Evolutionary conservation across 2,329 filamentous ascomycete genomes (phyloP).

Genomic region (Colletotrichum sp.): DNA sequence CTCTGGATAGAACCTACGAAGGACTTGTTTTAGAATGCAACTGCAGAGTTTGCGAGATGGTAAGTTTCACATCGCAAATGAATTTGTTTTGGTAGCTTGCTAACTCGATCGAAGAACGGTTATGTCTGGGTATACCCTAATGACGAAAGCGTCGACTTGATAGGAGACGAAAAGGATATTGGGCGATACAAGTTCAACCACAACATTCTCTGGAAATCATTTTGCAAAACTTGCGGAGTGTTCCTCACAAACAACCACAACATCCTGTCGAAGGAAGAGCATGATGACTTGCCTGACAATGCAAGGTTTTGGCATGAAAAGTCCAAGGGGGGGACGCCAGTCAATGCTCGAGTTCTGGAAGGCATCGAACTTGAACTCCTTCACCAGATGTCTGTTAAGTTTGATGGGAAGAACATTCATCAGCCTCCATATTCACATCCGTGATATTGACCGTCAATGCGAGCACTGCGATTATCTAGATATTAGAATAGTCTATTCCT

Average conservation of each 20-base stretch:
- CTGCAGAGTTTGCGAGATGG: no score
- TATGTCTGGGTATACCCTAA: no score
- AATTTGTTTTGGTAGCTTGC: no score
- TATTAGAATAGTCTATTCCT: constrained; percentile 12
- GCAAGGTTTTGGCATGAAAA: not conserved
- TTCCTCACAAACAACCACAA: not conserved
- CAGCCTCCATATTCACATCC: not conserved
- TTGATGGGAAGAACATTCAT: not conserved
- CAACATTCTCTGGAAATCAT: not conserved
- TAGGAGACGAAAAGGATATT: not conserved
- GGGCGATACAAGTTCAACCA: not conserved
- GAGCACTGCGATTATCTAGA: not conserved
- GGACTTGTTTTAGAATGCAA: no score
- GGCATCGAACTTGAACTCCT: not conserved
- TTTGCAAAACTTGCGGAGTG: not conserved
- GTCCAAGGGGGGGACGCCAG: not conserved
- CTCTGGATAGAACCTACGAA: no score
- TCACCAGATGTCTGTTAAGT: not conserved
- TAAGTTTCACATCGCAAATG: no score
- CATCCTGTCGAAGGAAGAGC: not conserved
- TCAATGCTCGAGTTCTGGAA: not conserved
- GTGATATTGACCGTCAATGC: not conserved
- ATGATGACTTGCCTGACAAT: not conserved
- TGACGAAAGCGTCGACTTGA: not conserved
- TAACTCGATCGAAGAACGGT: no score